Evolutionary conservation across 78 protist species (phyloP).

Genomic region (Neovahlkampfia damariscottae): DNA sequence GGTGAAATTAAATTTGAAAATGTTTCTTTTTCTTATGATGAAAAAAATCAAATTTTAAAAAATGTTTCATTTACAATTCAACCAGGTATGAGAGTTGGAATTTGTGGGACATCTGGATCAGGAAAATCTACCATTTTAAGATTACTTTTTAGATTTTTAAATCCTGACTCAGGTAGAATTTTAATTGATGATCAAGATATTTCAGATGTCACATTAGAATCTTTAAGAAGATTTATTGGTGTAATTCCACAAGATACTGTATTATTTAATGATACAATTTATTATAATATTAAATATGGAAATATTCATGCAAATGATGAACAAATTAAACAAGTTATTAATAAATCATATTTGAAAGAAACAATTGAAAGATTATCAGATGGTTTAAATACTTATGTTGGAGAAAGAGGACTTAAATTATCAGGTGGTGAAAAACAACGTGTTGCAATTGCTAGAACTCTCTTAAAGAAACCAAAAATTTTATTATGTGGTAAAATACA

Average conservation of each 20-base stretch:
- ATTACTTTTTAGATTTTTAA: conserved; percentile 68
- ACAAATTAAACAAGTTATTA: conserved; percentile 29
- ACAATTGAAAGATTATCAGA: neutral
- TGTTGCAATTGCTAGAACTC: conserved; percentile 78
- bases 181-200: conserved; percentile 70
- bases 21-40: conserved; percentile 49
- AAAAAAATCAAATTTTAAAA: conserved; percentile 23
- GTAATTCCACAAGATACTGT: conserved; percentile 78
- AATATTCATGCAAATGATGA: conserved; percentile 25
- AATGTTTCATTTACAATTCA: conserved; percentile 45
- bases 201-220: conserved; percentile 15
- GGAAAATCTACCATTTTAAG: conserved; percentile 78
- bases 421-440: conserved; percentile 88
- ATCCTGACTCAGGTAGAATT: conserved; percentile 55
- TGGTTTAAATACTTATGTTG: conserved; percentile 52
- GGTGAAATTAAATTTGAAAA: conserved; percentile 50
- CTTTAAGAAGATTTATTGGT: conserved; percentile 46
- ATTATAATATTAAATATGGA: conserved; percentile 66
- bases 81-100: conserved; percentile 64
- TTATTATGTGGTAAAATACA: too few relatives aligned
- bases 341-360: neutral
- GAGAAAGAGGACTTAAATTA: conserved; percentile 72
- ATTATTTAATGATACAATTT: conserved; percentile 75
- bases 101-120: conserved; percentile 80
- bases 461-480: conserved; percentile 40